Conservation (phyloP, 805 yeast species). For the Suhomyces pyralidae region DNA sequence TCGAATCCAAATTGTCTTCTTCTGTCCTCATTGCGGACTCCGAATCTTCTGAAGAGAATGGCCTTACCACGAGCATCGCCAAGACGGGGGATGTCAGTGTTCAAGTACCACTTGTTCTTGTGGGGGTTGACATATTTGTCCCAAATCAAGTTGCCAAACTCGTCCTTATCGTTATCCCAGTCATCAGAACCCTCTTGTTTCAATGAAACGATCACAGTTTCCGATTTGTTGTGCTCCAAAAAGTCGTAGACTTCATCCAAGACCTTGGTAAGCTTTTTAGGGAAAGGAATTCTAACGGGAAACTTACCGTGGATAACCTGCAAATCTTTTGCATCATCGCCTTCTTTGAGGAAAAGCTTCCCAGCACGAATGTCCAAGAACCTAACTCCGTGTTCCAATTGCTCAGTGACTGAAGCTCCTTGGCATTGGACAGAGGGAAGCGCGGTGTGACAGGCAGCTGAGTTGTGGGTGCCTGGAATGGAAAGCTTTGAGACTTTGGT, state of each 20-base stretch:
- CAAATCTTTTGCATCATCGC: slow-evolving; percentile 50
- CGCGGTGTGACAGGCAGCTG: slow-evolving; percentile 69
- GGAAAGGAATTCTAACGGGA: slow-evolving; percentile 62
- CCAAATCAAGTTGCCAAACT: slow-evolving; percentile 62
- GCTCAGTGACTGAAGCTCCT: slow-evolving; percentile 55
- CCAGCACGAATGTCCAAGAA: slow-evolving; percentile 69
- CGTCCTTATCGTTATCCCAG: slow-evolving; percentile 63
- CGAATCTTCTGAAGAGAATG: slow-evolving; percentile 66
- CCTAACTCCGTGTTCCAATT: slow-evolving; percentile 70
- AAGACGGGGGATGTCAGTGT: slow-evolving; percentile 52
- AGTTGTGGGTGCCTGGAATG: slow-evolving; percentile 83
- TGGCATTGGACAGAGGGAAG: slow-evolving; percentile 79
- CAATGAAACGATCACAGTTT: slow-evolving; percentile 62
- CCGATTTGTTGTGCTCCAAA: slow-evolving; percentile 50
- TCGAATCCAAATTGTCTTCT: slow-evolving; percentile 57
- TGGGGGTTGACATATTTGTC: slow-evolving; percentile 49
- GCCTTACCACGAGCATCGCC: slow-evolving; percentile 67
- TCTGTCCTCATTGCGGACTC: slow-evolving; percentile 48
- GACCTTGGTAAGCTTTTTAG: slow-evolving; percentile 49
- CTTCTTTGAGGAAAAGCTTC: slow-evolving; percentile 51
- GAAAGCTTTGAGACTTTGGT: slow-evolving; percentile 51
- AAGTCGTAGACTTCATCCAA: slow-evolving; percentile 60
- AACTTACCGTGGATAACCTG: slow-evolving; percentile 74
- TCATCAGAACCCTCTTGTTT: slow-evolving; percentile 71
- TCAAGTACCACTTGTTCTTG: slow-evolving; percentile 59